Percentiles rank a stretch among this genome's conserved stretches.
These are phyloP conservation scores for Ceratocystis eucalypticola DNA, from an alignment of 2,329 filamentous ascomycete genomes.

Conservation along the genomic window DNA sequence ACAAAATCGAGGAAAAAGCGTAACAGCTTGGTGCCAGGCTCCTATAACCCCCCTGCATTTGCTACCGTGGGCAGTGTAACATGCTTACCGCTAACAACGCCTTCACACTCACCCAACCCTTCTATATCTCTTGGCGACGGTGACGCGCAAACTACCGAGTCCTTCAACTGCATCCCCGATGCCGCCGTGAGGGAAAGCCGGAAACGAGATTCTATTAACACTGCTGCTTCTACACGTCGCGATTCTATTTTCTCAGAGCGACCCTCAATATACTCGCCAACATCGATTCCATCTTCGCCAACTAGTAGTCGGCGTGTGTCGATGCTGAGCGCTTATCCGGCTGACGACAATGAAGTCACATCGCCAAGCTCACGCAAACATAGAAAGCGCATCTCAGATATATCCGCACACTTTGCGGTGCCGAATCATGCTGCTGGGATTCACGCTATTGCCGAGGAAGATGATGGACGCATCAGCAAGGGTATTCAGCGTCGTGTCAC, in stretches of 20 bases:
- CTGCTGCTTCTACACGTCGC: conserved; percentile 39
- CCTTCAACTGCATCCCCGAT: conserved; percentile 35
- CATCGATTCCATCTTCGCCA: conserved; percentile 71
- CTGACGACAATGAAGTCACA: conserved; percentile 11
- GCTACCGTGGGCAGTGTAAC: not conserved
- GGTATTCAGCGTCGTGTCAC: conserved; percentile 9
- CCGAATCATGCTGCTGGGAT: conserved; percentile 23
- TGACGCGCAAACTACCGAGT: conserved; percentile 28
- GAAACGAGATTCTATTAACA: conserved; percentile 19
- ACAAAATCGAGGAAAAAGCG: conserved; percentile 61
- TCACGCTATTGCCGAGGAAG: conserved; percentile 29
- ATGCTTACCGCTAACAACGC: conserved; percentile 9
- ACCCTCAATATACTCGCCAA: conserved; percentile 50
- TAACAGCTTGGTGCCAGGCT: conserved; percentile 44
- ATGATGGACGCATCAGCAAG: conserved; percentile 23
- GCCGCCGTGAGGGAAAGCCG: not conserved
- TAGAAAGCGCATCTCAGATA: conserved; percentile 17
- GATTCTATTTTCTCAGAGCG: conserved; percentile 46
- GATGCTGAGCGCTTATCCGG: conserved; percentile 8
- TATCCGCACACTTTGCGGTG: conserved; percentile 13
- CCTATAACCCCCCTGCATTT: conserved; percentile 40
- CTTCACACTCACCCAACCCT: conserved; percentile 12
- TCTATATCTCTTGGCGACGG: conserved; percentile 12
- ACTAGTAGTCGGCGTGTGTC: conserved; percentile 35
- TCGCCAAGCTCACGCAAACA: conserved; percentile 16